A percentile compares a stretch with the other conserved stretches of the same genome.
Evolutionary conservation across 1,284 basidiomycete genomes (phyloP).

Genomic region (Paramarasmius palmivorus): DNA sequence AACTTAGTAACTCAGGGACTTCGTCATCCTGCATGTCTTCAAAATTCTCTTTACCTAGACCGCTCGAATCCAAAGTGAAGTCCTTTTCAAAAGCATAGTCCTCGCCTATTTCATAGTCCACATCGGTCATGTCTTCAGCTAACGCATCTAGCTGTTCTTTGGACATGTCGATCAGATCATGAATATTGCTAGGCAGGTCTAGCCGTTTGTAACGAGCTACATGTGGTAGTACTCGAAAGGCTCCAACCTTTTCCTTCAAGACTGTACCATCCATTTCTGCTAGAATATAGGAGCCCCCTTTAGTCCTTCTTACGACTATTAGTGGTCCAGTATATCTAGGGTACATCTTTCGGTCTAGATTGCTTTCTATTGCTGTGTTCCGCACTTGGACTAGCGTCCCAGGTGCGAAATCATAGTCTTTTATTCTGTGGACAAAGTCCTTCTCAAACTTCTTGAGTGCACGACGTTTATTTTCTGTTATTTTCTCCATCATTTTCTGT

Average conservation of each 20-base stretch:
- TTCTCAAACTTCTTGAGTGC: not conserved
- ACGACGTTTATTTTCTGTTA: not conserved
- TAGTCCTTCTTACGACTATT: constrained; percentile 5
- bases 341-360: constrained; percentile 5
- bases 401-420: constrained; percentile 4
- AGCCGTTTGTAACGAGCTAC: not conserved
- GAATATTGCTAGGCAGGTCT: not conserved
- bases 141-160: not conserved
- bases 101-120: not conserved
- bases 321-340: constrained; percentile 1
- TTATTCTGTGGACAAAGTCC: not conserved
- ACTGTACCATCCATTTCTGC: constrained; percentile 13
- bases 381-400: constrained; percentile 3
- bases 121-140: not conserved
- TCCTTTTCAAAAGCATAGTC: not conserved
- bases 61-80: not conserved
- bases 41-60: too few species aligned
- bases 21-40: not conserved
- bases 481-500: not conserved
- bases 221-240: constrained; percentile 6
- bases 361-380: constrained; percentile 2
- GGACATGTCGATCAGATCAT: too few species aligned
- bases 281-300: constrained; percentile 8
- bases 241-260: constrained; percentile 1
- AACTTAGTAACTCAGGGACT: not conserved